A percentile compares a stretch with the other conserved stretches of the same genome.
These are phyloP conservation scores for Venturia carpophila DNA, from an alignment of 2,329 filamentous ascomycete species.

Conservation along the genomic window DNA sequence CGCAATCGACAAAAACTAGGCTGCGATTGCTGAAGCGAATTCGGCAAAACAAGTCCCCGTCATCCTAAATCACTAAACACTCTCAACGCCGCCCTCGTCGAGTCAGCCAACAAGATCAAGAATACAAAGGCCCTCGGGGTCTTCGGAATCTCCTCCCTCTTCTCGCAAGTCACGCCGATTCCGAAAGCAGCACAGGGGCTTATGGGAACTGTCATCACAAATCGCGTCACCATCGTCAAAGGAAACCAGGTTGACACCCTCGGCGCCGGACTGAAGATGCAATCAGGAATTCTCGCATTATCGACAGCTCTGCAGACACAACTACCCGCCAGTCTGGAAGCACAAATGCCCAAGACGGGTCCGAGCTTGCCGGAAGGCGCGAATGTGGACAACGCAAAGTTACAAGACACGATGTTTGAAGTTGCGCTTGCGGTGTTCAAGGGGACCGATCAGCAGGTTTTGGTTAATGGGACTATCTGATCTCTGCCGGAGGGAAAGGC, in stretches of 20 bases:
- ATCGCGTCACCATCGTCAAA: not conserved
- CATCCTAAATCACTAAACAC: not conserved
- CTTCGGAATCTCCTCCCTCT: not conserved
- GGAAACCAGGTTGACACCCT: not conserved
- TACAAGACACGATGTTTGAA: not conserved
- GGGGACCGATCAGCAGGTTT: not conserved
- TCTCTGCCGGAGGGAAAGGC: not conserved
- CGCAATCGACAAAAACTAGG: not conserved
- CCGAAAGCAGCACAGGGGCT: not conserved
- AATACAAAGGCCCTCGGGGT: not conserved
- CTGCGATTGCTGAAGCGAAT: not conserved
- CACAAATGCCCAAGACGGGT: not conserved
- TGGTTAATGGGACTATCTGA: not conserved
- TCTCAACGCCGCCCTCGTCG: not conserved
- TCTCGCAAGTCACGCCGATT: not conserved
- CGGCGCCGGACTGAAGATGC: not conserved
- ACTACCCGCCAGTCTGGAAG: not conserved
- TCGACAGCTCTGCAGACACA: not conserved
- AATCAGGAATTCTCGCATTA: not conserved
- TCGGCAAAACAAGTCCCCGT: not conserved
- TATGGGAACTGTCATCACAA: not conserved
- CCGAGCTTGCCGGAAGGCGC: not conserved
- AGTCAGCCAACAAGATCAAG: not conserved
- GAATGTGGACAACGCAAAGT: not conserved
- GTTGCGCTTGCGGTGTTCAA: not conserved